Evolutionary conservation across 495 filamentous ascomycete genomes (phyloP), one percentile per base, ranked within the genome.

Genomic region (Hypomontagnella submonticulosa): DNA sequence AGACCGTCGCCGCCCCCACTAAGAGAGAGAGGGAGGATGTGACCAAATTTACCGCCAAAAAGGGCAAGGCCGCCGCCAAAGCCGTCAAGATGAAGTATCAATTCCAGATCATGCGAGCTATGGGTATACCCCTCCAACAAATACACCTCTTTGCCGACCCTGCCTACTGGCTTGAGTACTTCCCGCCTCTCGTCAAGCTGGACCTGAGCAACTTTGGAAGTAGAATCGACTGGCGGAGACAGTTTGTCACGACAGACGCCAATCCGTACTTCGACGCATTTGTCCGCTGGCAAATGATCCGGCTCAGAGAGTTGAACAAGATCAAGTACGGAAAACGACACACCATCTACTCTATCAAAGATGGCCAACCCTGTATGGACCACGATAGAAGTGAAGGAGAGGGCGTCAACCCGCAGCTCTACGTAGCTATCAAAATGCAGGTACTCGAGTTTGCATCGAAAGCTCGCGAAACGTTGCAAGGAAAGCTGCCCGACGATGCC

Each of bases 191-290:
- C 57, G 90, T 91, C 75, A 84, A 90, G 73, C 83, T 85, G 42
- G 90, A 99, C 75, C 81, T 97, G 49, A 91, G 87, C 68, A 90
- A 89, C 72, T 84, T 99, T 54, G 94, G 94, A 63, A 87, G 89
- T 10, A 82, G 92, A 62, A 90, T 97, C 62, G 95, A 97, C 73
- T 99, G 94, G 95, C 84, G 95, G 69, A 80, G 94, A 68, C 87
- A 89, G 52, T 91, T 99, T 64, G 89, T 97, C 20, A 99, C 94
- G 6, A 99, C 94, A 8, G 94, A 99, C 72, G 93, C 92, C 1
- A 99, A 99, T 80, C 93, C 93, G 2, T 97, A 96, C 78, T 99
- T 94, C 74, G 93, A 99, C 75, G 86, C 92, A 13, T 99, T 99
- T 70, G 90, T 99, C 20, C 83, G 92, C 67, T 99, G 94, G 94